Base-by-base conservation (phyloP, 2,329 filamentous ascomycete genomes). In the Cucurbitaria berberidis region DNA sequence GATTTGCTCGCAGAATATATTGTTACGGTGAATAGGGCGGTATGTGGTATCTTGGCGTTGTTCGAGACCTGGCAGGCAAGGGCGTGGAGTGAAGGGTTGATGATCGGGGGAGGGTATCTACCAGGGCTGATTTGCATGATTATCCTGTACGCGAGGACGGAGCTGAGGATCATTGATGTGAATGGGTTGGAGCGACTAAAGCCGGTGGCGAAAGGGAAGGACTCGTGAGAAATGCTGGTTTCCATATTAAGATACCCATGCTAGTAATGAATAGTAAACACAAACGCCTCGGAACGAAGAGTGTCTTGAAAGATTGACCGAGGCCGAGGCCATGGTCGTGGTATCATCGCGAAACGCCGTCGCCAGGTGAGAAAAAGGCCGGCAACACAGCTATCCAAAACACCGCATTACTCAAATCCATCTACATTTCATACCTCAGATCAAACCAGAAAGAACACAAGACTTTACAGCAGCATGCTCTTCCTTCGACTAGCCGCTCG, bases 91-190 rank as follows among this genome's bases (percentile, higher is more conserved):
- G 62, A 70, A 19, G 72, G 72, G 0, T 57, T 74, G 38, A 62
- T 51, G 61, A 52, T 74, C 13, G 69, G 70, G 9, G 68, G 70
- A 52, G 78, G 66, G 74, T 64, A 77, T 58, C 34, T 80, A 38
- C 77, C 78, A 2, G 74, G 66, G 6, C 55, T 86, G 1, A 82
- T 91, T 1, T 86, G 89, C 64, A 79, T 61, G 0, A 78, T 89
- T 18, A 80, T 86, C 5, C 63, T 91, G 51, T 73, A 83, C 41
- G 84, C 85, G 26, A 86, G 91, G 74, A 75, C 84, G 45, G 80
- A 89, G 66, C 86, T 92, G 82, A 81, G 82, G 3, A 81, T 85
- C 42, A 83, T 92, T 8, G 87, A 92, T 74, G 83, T 89, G 5
- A 86, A 78, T 57, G 88, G 89, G 66, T 74, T 93, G 63, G 77